Conservation (phyloP, 108 stramenopile genomes). For the Skeletonema grethae region DNA sequence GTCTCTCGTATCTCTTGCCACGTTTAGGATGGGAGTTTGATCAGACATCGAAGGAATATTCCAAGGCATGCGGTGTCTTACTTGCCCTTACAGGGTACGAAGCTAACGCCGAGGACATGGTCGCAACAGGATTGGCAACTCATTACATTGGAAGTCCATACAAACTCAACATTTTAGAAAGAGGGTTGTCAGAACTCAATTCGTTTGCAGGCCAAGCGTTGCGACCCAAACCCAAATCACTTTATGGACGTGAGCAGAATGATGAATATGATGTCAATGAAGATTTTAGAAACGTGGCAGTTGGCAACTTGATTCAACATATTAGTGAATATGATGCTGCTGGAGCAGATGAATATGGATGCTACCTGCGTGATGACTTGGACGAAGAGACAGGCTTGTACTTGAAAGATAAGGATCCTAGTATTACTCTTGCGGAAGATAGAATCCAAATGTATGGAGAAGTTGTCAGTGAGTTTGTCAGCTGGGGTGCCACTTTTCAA, state of each 20-base stretch:
- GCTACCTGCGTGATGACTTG: slow-evolving; percentile 22
- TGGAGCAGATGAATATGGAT: slow-evolving; percentile 50
- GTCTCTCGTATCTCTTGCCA: slow-evolving; percentile 75
- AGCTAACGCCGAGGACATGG: slow-evolving; percentile 79
- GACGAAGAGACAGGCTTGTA: slow-evolving; percentile 43
- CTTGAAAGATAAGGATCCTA: slow-evolving; percentile 43
- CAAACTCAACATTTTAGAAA: slow-evolving; percentile 62
- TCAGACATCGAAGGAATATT: slow-evolving; percentile 53
- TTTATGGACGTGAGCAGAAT: slow-evolving; percentile 49
- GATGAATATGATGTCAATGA: slow-evolving; percentile 56
- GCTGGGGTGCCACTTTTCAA: slow-evolving; percentile 69
- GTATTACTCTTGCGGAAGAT: slow-evolving; percentile 34
- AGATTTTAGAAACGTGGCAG: slow-evolving; percentile 60
- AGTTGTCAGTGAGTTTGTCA: slow-evolving; percentile 61
- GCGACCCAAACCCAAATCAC: slow-evolving; percentile 36
- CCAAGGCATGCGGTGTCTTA: slow-evolving; percentile 58
- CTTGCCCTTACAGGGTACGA: slow-evolving; percentile 78
- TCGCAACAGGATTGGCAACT: slow-evolving; percentile 82
- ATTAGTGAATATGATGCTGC: slow-evolving; percentile 65
- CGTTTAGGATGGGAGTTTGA: slow-evolving; percentile 75
- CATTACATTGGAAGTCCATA: slow-evolving; percentile 58
- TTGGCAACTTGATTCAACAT: slow-evolving; percentile 65
- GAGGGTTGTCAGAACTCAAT: slow-evolving; percentile 53
- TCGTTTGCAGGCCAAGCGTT: slow-evolving; percentile 67
- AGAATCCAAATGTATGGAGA: slow-evolving; percentile 44